Percentiles rank a stretch among this genome's conserved stretches.
Evolutionary conservation across 768 basidiomycete genomes (phyloP).

Genomic region (Myochromella boudieri): DNA sequence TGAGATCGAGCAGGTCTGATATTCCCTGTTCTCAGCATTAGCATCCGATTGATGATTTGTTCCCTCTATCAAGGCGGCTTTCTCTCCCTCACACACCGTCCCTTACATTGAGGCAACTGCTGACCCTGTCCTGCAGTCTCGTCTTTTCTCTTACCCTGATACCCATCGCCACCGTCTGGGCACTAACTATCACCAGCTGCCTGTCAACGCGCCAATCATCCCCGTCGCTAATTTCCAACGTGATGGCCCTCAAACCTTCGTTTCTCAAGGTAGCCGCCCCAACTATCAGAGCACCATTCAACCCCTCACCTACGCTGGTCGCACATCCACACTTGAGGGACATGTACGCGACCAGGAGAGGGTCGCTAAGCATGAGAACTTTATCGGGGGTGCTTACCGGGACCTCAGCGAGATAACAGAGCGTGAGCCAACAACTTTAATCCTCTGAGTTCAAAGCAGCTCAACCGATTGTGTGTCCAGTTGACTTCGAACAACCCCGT

Average conservation of each 20-base stretch:
- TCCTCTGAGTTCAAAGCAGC: background rate
- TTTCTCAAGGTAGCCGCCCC: conserved; percentile 82
- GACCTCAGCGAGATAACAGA: conserved; percentile 78
- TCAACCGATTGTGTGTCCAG: conserved; percentile 29
- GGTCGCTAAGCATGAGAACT: conserved; percentile 66
- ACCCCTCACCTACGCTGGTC: conserved; percentile 63
- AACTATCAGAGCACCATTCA: conserved; percentile 83
- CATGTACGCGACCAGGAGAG: conserved; percentile 37
- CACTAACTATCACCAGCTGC: conserved; percentile 79
- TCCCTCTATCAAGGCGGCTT: conserved; percentile 54
- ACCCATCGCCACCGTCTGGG: conserved; percentile 87
- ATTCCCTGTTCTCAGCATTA: conserved; percentile 18
- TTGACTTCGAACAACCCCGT: conserved; percentile 86
- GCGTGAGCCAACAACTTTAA: conserved; percentile 47
- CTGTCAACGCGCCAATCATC: conserved; percentile 77
- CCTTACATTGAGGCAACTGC: conserved; percentile 89
- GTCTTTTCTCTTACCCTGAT: conserved; percentile 93
- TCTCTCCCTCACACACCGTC: conserved; percentile 84
- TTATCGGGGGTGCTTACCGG: conserved; percentile 65
- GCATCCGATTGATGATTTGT: conserved; percentile 23
- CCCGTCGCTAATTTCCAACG: conserved; percentile 92
- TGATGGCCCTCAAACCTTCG: conserved; percentile 66
- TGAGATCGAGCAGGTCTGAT: conserved; percentile 85
- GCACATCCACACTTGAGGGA: conserved; percentile 45
- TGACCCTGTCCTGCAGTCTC: conserved; percentile 92